Percentiles rank a stretch among this genome's conserved stretches.
These are phyloP conservation scores for Arabidopsis suecica DNA, from an alignment of 345 rosid genomes.

Conservation along the genomic window DNA sequence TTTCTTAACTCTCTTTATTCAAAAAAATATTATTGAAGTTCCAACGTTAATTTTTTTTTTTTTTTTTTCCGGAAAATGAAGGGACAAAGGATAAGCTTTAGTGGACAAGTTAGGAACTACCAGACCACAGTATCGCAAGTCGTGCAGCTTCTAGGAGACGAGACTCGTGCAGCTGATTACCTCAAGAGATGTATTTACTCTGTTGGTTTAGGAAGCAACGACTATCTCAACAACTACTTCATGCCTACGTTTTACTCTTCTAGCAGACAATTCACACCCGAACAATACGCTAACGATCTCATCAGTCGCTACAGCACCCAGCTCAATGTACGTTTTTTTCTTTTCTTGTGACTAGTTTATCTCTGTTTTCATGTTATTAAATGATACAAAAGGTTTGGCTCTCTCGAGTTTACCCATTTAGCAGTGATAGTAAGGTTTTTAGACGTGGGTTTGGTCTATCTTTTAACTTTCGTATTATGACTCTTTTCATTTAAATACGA, in stretches of 20 bases:
- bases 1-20: neutral
- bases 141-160: conserved; percentile 65
- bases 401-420: neutral
- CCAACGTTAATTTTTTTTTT: neutral
- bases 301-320: conserved; percentile 65
- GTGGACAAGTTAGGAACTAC: conserved; percentile 70
- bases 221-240: conserved; percentile 94
- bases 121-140: conserved; percentile 63
- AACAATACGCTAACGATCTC: conserved; percentile 67
- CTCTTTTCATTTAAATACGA: neutral
- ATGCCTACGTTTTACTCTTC: conserved; percentile 72
- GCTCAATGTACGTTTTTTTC: conserved; percentile 54
- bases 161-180: conserved; percentile 58
- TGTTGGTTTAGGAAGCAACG: conserved; percentile 91
- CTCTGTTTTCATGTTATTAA: conserved; percentile 12
- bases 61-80: conserved; percentile 26
- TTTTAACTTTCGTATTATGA: neutral
- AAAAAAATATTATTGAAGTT: neutral
- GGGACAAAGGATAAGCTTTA: conserved; percentile 58
- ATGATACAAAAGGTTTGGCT: neutral
- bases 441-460: neutral
- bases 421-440: neutral
- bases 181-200: conserved; percentile 78
- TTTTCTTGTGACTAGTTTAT: neutral
- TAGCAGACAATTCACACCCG: conserved; percentile 64